Base-by-base conservation (phyloP, 2,329 filamentous ascomycete genomes). In the Claviceps pazoutovae region DNA sequence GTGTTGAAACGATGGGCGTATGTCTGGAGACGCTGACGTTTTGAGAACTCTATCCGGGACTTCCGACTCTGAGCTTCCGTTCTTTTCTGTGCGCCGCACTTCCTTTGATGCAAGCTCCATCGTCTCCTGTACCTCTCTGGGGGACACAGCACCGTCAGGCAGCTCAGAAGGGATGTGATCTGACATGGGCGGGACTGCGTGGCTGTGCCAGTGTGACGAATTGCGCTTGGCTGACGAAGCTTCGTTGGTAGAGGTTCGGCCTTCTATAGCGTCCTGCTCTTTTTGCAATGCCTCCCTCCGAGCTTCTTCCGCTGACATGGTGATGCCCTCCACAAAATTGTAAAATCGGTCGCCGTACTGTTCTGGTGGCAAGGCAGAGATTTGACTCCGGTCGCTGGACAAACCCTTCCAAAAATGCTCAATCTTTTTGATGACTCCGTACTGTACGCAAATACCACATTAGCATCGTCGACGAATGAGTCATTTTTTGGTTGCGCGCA, bases 391-490 rank as follows among this genome's bases (percentile, higher is more conserved):
- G 60, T 93, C 86, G 60, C 82, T 79, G 2, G 84, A 88, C 54
- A 97, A 73, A 39, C 93, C 91, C 72, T 98, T 98, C 84, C 90
- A 93, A 69, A 97, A 93, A 68, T 97, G 84, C 68, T 98, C 93
- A 55, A 91, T 79, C 64, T 93, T 91, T 71, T 98, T 98, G 68
- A 95, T 79, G 57, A 90, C 82, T 58, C 89, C 89, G 66, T 97
- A 98, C 88, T 95, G 60, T 26, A 36, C 26, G 47, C 11, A 19
- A 19, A n/a, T 16, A 17, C n/a, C 19, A 39, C 5, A 34, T 53
- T 50, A 56, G 50, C 43, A 48, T 46, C 5, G 3, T 13, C 13
- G 5, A 17, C 11, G 9, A 26, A 30, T 5, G n/a, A 21, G 17
- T 2, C 38, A 2, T 23, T 5, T 26, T 9, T 46, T 46, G 30